phyloP scores from a whole-genome alignment of 495 filamentous ascomycete species.

The Pyrenula massariospora region DNA sequence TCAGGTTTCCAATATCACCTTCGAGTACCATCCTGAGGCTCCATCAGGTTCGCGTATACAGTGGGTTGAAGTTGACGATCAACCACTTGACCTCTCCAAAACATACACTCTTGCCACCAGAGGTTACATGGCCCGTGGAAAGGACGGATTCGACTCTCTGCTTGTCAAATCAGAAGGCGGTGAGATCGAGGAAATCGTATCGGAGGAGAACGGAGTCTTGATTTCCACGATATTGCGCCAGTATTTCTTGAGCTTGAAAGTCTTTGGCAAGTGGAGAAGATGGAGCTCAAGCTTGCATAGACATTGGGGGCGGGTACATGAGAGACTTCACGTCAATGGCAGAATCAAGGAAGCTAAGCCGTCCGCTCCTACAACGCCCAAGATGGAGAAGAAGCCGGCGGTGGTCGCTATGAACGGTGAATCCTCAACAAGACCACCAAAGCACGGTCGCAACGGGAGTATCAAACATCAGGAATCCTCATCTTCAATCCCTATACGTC shows the following conservation, averaged over 20 bases:
- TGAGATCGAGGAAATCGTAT: constrained; percentile 60
- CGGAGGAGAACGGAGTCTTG: constrained; percentile 75
- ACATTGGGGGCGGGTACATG: constrained; percentile 52
- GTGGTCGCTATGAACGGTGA: constrained; percentile 9
- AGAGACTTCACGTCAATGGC: constrained; percentile 32
- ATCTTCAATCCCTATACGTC: not conserved
- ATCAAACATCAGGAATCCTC: not conserved
- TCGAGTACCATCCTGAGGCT: constrained; percentile 50
- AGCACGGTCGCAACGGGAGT: constrained; percentile 2
- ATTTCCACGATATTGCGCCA: constrained; percentile 77
- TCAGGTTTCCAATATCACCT: constrained; percentile 72
- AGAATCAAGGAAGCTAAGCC: constrained; percentile 23
- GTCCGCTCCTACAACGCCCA: constrained; percentile 12
- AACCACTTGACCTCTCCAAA: constrained; percentile 44
- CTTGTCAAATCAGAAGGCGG: constrained; percentile 60
- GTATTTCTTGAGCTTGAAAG: constrained; percentile 76
- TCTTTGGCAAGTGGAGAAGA: constrained; percentile 61
- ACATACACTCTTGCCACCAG: constrained; percentile 62
- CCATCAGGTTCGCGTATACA: constrained; percentile 50
- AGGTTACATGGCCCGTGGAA: constrained; percentile 78
- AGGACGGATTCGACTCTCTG: constrained; percentile 71
- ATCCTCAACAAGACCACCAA: not conserved
- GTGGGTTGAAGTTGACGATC: constrained; percentile 44
- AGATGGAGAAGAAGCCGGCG: constrained; percentile 17
- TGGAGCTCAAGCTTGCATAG: constrained; percentile 46